These are phyloP conservation scores for Claviceps sp. DNA, from an alignment of 2,329 filamentous ascomycete species.

Conservation along the genomic window DNA sequence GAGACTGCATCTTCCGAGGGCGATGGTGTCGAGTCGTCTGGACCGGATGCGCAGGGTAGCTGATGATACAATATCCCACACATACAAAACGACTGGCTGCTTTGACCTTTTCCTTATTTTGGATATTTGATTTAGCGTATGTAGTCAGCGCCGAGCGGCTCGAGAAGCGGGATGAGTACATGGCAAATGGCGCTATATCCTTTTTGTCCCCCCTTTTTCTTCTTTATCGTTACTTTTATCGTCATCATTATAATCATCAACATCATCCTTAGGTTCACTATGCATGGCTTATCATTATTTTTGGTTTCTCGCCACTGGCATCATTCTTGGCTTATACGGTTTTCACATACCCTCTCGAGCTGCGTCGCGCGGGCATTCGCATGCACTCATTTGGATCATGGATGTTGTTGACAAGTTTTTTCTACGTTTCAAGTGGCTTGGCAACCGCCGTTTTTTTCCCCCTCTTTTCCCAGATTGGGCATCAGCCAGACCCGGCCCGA, in stretches of 20 bases:
- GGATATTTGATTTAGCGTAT: no score
- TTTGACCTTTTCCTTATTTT: no score
- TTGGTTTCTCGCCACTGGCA: neutral
- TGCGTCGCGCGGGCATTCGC: slow-evolving; percentile 3
- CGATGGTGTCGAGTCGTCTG: neutral
- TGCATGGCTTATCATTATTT: no score
- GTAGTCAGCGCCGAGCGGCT: no score
- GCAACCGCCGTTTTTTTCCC: no score
- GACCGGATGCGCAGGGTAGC: neutral
- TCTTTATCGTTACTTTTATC: neutral
- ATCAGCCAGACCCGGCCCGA: neutral
- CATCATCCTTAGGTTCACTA: no score
- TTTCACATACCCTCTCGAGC: neutral
- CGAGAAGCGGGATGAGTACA: no score
- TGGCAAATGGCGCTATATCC: no score
- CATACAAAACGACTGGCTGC: no score
- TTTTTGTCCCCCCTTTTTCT: neutral
- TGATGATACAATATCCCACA: no score
- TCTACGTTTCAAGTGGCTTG: neutral
- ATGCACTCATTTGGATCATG: neutral
- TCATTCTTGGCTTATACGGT: neutral
- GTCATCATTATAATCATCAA: neutral
- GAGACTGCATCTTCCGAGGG: slow-evolving; percentile 24
- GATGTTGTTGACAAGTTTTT: no score
- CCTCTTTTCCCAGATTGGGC: neutral